Percentiles rank a stretch among this genome's conserved stretches.
phyloP scores from a whole-genome alignment of 768 basidiomycete species.

The Porphyrellus cyaneotinctus region DNA sequence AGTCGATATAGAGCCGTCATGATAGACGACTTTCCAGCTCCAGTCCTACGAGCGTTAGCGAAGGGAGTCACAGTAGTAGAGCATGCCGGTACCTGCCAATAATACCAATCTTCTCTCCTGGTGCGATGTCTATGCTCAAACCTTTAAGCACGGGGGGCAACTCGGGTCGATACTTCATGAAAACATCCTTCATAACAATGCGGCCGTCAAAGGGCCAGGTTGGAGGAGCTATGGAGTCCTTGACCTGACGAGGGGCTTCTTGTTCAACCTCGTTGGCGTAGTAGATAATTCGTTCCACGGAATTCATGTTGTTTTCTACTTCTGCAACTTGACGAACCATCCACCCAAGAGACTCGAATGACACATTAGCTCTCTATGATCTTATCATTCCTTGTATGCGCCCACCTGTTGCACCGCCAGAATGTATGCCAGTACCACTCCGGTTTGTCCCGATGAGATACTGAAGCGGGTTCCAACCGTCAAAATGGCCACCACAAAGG shows the following conservation, averaged over 20 bases:
- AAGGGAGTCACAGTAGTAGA: conserved; percentile 6
- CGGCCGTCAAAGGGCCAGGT: conserved; percentile 75
- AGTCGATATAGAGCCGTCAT: conserved; percentile 86
- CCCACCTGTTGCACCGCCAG: conserved; percentile 70
- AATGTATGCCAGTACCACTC: conserved; percentile 75
- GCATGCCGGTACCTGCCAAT: conserved; percentile 52
- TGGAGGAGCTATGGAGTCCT: conserved; percentile 52
- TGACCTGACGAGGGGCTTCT: conserved; percentile 67
- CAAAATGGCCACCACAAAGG: conserved; percentile 76
- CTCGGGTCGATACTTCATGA: conserved; percentile 80
- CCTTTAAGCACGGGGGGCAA: conserved; percentile 88
- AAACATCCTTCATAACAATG: conserved; percentile 71
- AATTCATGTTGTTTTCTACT: conserved; percentile 92
- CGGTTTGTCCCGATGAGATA: conserved; percentile 77
- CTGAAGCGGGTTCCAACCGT: conserved; percentile 68
- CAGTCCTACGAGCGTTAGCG: conserved; percentile 46
- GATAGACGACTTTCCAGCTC: conserved; percentile 87
- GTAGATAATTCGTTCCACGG: conserved; percentile 80
- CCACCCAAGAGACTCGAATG: conserved; percentile 58
- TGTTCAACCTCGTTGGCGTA: conserved; percentile 80
- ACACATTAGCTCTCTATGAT: background rate
- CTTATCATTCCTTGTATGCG: conserved; percentile 6
- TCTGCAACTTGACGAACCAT: conserved; percentile 76
- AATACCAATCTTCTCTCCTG: conserved; percentile 90
- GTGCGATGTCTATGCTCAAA: conserved; percentile 61